These are phyloP conservation scores for Penicillium sp. DNA, from an alignment of 2,329 filamentous ascomycete species.

Conservation along the genomic window DNA sequence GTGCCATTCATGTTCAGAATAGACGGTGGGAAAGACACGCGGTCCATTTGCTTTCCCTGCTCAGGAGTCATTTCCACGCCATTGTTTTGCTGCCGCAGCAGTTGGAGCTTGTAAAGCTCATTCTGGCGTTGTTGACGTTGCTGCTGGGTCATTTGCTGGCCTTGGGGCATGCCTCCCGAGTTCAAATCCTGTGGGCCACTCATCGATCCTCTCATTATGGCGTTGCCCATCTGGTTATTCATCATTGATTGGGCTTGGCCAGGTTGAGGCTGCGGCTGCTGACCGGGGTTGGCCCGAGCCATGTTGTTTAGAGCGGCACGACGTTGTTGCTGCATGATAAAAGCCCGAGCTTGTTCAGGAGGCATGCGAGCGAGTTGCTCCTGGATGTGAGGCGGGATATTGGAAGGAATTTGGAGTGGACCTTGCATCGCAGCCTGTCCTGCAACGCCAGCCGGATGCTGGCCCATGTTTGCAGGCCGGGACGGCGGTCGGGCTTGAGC, in stretches of 20 bases:
- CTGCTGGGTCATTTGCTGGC: conserved; percentile 27
- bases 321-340: conserved; percentile 29
- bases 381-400: conserved; percentile 29
- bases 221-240: conserved; percentile 28
- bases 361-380: conserved; percentile 31
- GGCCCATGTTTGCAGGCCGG: conserved; percentile 28
- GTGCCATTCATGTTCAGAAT: conserved; percentile 27
- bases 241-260: conserved; percentile 27
- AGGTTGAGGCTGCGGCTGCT: conserved; percentile 26
- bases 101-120: conserved; percentile 26
- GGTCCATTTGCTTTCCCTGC: conserved; percentile 39
- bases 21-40: conserved; percentile 29
- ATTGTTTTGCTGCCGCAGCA: conserved; percentile 28
- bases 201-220: conserved; percentile 30
- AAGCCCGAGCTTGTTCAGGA: conserved; percentile 28
- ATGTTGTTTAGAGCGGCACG: conserved; percentile 28
- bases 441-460: conserved; percentile 23
- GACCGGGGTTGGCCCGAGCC: conserved; percentile 25
- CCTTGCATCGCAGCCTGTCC: conserved; percentile 27
- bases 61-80: conserved; percentile 34
- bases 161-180: conserved; percentile 20
- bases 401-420: conserved; percentile 29
- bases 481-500: conserved; percentile 30
- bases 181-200: conserved; percentile 29
- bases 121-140: conserved; percentile 30